A percentile compares a stretch with the other conserved stretches of the same genome.
These are phyloP conservation scores for Teratosphaeria nubilosa DNA, from an alignment of 2,329 filamentous ascomycete genomes.

Conservation along the genomic window DNA sequence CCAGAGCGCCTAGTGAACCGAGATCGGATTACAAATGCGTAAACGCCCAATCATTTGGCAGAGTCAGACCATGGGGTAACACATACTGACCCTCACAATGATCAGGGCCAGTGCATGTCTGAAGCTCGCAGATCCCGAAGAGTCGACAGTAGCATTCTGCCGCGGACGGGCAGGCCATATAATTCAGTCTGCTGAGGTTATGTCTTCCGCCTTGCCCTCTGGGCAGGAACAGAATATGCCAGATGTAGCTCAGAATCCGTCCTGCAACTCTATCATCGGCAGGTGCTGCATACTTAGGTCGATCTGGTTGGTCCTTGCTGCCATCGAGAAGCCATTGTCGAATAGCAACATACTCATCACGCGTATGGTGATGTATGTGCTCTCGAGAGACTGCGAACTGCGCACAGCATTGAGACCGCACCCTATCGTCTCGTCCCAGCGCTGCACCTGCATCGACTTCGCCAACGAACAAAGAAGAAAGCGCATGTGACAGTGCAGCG, in stretches of 20 bases:
- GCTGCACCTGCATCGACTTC: neutral
- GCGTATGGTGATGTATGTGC: conserved; percentile 38
- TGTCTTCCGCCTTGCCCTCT: conserved; percentile 6
- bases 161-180: conserved; percentile 28
- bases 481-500: conserved; percentile 11
- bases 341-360: conserved; percentile 41
- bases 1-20: neutral
- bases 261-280: conserved; percentile 31
- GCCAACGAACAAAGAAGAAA: conserved; percentile 10
- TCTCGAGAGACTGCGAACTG: conserved; percentile 45
- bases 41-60: conserved; percentile 17
- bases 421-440: conserved; percentile 28
- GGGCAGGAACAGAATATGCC: conserved; percentile 39
- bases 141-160: conserved; percentile 36
- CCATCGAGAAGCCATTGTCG: conserved; percentile 45
- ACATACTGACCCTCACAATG: conserved; percentile 32
- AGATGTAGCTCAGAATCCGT: conserved; percentile 40
- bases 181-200: conserved; percentile 23
- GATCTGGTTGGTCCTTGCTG: neutral
- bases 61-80: conserved; percentile 27
- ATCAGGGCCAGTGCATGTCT: conserved; percentile 19
- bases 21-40: neutral
- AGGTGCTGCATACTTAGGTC: conserved; percentile 17
- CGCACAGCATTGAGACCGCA: conserved; percentile 38
- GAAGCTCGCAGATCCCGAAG: conserved; percentile 30